Percentiles rank a stretch among this genome's conserved stretches.
Evolutionary conservation across 495 filamentous ascomycete species (phyloP).

Genomic region (Trichoderma gamsii): DNA sequence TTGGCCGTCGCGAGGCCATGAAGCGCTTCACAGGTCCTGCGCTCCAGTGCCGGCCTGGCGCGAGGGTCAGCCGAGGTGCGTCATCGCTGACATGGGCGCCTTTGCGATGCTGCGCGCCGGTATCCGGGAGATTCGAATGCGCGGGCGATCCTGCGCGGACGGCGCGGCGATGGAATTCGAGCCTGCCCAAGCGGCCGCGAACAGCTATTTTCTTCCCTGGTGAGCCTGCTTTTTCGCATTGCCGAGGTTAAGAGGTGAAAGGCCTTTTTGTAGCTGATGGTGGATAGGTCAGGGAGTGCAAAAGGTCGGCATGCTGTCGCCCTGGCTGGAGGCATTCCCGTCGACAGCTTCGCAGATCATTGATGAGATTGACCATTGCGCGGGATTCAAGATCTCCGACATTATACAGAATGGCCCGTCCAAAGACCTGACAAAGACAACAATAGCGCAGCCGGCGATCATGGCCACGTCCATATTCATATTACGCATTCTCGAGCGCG

Average conservation of each 20-base stretch:
- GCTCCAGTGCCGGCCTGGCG: background rate
- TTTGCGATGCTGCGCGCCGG: constrained; percentile 13
- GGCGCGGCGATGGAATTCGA: constrained; percentile 15
- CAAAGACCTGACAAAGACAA: constrained; percentile 66
- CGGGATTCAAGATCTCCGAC: constrained; percentile 63
- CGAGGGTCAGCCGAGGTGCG: constrained; percentile 15
- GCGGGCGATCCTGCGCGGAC: background rate
- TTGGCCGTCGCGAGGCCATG: constrained; percentile 10
- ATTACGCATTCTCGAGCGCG: constrained; percentile 77
- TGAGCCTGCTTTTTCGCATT: constrained; percentile 31
- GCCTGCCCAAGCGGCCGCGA: constrained; percentile 41
- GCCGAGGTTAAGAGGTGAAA: background rate
- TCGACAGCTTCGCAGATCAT: constrained; percentile 62
- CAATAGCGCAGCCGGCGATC: constrained; percentile 90
- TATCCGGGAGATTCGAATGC: background rate
- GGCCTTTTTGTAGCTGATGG: constrained; percentile 11
- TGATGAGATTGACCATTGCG: constrained; percentile 73
- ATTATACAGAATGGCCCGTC: constrained; percentile 77
- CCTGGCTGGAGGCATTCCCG: constrained; percentile 82
- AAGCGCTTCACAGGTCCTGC: constrained; percentile 4
- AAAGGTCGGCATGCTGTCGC: constrained; percentile 80
- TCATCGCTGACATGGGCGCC: constrained; percentile 1
- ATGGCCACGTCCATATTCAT: constrained; percentile 91
- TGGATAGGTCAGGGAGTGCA: constrained; percentile 84
- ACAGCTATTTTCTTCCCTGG: constrained; percentile 84